Percentiles rank a stretch among this genome's conserved stretches.
Conservation (phyloP, 2,329 filamentous ascomycete species). For the Fragosphaeria purpurea region DNA sequence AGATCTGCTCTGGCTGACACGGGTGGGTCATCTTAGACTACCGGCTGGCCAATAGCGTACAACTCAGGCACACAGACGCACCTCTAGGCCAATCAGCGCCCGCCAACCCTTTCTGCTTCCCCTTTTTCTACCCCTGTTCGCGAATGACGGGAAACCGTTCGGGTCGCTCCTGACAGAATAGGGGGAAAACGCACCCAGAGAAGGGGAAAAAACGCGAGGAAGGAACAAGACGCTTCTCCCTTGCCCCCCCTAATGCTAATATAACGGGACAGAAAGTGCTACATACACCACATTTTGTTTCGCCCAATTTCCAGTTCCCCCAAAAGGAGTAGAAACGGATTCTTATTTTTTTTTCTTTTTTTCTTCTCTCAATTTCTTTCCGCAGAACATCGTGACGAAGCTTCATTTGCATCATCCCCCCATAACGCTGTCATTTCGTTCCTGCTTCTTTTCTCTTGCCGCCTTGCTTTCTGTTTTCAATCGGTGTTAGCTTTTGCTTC, state of each 20-base stretch:
- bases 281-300: slow-evolving; percentile 10
- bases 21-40: slow-evolving; percentile 1
- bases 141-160: slow-evolving; percentile 1
- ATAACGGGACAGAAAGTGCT: slow-evolving; percentile 7
- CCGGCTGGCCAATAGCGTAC: slow-evolving; percentile 4
- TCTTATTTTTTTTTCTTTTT: slow-evolving; percentile 4
- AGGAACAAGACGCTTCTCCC: slow-evolving; percentile 1
- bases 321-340: background rate
- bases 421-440: background rate
- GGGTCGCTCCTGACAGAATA: slow-evolving; percentile 6
- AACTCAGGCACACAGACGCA: slow-evolving; percentile 3
- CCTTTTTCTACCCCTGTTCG: slow-evolving; percentile 12
- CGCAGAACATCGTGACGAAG: slow-evolving; percentile 3
- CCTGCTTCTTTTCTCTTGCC: background rate
- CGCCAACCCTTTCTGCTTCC: slow-evolving; percentile 1
- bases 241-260: slow-evolving; percentile 4
- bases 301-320: slow-evolving; percentile 10
- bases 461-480: background rate
- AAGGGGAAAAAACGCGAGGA: background rate
- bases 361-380: background rate
- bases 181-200: slow-evolving; percentile 1
- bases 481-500: too few relatives aligned
- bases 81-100: slow-evolving; percentile 3
- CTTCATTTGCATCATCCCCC: slow-evolving; percentile 1
- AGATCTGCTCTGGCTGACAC: slow-evolving; percentile 1